Evolutionary conservation across 805 yeast genomes (phyloP).

Genomic region (Ogataea sp.): DNA sequence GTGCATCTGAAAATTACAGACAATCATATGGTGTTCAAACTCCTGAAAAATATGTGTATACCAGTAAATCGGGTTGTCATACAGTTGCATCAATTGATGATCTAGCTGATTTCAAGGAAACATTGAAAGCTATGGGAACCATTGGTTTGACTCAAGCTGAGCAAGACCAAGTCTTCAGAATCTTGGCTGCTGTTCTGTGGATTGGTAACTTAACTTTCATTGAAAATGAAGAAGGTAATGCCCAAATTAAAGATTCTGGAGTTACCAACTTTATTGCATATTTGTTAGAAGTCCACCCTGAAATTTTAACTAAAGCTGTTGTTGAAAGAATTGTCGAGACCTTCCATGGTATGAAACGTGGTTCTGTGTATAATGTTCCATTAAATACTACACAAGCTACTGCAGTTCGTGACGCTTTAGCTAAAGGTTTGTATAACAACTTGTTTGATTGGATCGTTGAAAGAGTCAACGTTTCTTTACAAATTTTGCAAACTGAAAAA

Average conservation of each 20-base stretch:
- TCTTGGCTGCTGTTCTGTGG: conserved; percentile 85
- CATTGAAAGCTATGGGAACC: conserved; percentile 76
- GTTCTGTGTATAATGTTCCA: conserved; percentile 92
- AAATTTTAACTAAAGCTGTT: conserved; percentile 55
- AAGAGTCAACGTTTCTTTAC: conserved; percentile 77
- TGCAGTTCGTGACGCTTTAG: conserved; percentile 91
- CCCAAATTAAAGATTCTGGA: conserved; percentile 72
- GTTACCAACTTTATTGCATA: conserved; percentile 96
- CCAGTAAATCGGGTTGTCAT: conserved; percentile 80
- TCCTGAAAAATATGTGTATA: conserved; percentile 89
- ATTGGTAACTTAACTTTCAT: conserved; percentile 83
- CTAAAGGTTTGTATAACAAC: conserved; percentile 89
- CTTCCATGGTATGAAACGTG: conserved; percentile 80
- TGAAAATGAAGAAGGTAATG: conserved; percentile 83
- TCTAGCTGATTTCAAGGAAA: conserved; percentile 66
- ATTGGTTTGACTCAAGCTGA: conserved; percentile 79
- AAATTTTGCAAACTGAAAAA: conserved; percentile 30
- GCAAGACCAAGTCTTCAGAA: conserved; percentile 83
- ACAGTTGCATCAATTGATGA: conserved; percentile 86
- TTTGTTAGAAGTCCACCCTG: conserved; percentile 70
- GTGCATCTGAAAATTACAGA: conserved; percentile 78
- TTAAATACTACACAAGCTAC: conserved; percentile 86
- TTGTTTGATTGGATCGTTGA: conserved; percentile 95
- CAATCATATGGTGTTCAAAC: conserved; percentile 82
- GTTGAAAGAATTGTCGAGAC: conserved; percentile 85